phyloP scores from a whole-genome alignment of 1,284 basidiomycete genomes.

The Ganoderma lucidum region DNA sequence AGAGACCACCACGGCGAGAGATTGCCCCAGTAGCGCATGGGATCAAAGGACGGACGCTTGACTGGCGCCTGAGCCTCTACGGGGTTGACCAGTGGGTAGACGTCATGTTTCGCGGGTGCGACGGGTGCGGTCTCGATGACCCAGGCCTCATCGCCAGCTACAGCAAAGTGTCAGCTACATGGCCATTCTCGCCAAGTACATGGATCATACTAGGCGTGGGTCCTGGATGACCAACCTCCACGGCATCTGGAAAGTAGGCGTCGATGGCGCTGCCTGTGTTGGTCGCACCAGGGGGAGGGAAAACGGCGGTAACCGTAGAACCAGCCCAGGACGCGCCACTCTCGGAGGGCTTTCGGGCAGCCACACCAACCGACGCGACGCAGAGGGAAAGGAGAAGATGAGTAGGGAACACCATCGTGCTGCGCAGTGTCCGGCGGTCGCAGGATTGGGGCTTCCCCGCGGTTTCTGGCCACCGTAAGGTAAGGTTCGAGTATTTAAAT shows the following conservation, averaged over 20 bases:
- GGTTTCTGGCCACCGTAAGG: not conserved
- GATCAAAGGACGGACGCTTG: constrained; percentile 32
- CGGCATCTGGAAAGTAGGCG: constrained; percentile 39
- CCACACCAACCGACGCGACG: not conserved
- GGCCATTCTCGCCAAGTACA: not conserved
- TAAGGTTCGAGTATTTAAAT: not conserved
- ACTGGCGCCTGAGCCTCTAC: constrained; percentile 12
- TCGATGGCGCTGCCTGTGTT: constrained; percentile 31
- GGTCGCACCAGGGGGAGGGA: constrained; percentile 39
- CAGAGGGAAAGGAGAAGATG: not conserved
- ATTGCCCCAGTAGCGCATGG: constrained; percentile 56
- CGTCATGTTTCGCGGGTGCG: constrained; percentile 33
- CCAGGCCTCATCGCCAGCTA: constrained; percentile 39
- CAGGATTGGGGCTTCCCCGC: not conserved
- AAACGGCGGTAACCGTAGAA: constrained; percentile 38
- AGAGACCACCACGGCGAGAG: constrained; percentile 67
- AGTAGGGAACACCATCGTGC: not conserved
- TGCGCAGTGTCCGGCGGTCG: not conserved
- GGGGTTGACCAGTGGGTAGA: constrained; percentile 37
- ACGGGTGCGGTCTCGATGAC: constrained; percentile 40
- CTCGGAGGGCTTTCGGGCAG: not conserved
- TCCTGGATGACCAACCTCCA: constrained; percentile 40
- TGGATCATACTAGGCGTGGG: constrained; percentile 40
- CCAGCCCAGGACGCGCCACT: constrained; percentile 39
- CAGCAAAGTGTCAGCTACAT: not conserved